Evolutionary conservation across 805 yeast species (phyloP).

Genomic region (Ogataea trehalophila): DNA sequence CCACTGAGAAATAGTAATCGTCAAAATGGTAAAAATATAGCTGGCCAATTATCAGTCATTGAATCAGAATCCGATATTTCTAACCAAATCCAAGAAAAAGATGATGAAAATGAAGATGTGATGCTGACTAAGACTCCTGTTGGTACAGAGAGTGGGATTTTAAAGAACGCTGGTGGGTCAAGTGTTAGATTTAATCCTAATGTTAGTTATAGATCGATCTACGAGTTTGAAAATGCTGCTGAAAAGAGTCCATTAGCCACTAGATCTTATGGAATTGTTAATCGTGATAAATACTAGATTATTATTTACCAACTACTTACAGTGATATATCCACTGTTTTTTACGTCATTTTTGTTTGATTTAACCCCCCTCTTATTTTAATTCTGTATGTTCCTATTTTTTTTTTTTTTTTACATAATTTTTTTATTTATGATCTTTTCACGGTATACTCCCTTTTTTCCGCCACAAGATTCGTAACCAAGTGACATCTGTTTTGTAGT

Average conservation of each 20-base stretch:
- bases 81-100: no score
- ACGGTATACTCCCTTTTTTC: no score
- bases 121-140: background rate
- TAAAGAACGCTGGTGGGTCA: constrained; percentile 6
- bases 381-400: no score
- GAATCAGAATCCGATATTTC: background rate
- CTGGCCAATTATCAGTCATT: background rate
- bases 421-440: no score
- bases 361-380: no score
- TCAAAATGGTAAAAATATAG: constrained; percentile 1
- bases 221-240: constrained; percentile 5
- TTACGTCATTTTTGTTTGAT: no score
- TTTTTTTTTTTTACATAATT: no score
- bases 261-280: constrained; percentile 9
- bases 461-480: no score
- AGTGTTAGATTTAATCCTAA: constrained; percentile 29
- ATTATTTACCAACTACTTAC: no score
- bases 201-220: constrained; percentile 22
- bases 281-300: constrained; percentile 14
- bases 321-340: no score
- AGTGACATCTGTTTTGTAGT: no score
- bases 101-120: no score
- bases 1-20: background rate
- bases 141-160: background rate
- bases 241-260: constrained; percentile 18